phyloP scores from a whole-genome alignment of 441 rosid species.

The Erodium texanum region DNA sequence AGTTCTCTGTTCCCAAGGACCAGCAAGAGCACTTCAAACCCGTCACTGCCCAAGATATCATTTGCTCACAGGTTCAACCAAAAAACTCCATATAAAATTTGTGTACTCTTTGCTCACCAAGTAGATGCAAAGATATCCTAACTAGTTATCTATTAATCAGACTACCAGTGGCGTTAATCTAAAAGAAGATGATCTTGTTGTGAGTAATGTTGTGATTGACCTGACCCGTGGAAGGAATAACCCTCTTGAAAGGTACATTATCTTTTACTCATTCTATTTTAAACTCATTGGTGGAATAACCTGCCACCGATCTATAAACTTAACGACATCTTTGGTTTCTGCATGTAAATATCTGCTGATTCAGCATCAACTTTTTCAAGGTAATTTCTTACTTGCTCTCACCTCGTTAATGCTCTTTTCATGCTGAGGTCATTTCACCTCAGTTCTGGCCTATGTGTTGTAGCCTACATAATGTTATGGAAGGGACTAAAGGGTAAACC shows the following conservation, averaged over 20 bases:
- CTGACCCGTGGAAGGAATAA: conserved; percentile 76
- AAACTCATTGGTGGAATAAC: conserved; percentile 1
- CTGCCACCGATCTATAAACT: conserved; percentile 10
- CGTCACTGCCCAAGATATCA: conserved; percentile 76
- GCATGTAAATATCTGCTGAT: conserved; percentile 18
- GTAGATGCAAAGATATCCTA: conserved; percentile 11
- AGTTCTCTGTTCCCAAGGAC: conserved; percentile 84
- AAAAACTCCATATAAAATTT: conserved; percentile 5
- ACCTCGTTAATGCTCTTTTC: not conserved
- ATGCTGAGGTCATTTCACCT: not conserved
- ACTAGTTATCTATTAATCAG: conserved; percentile 29
- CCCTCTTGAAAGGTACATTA: conserved; percentile 70
- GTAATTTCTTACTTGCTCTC: conserved; percentile 25
- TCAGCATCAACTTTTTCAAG: conserved; percentile 89
- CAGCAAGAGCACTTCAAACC: conserved; percentile 65
- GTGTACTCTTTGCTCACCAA: conserved; percentile 12
- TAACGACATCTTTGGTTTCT: conserved; percentile 15
- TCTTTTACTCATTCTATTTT: conserved; percentile 5
- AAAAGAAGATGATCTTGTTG: conserved; percentile 68
- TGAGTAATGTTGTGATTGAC: conserved; percentile 79
- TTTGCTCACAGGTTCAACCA: conserved; percentile 70
- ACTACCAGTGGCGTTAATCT: conserved; percentile 46
- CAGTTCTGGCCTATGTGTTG: not conserved
- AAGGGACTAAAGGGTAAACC: not conserved
- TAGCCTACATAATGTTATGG: not conserved